Percentiles rank a stretch among this genome's conserved stretches.
phyloP scores from a whole-genome alignment of 768 basidiomycete genomes.

The Dictyophora rubrovolvata region DNA sequence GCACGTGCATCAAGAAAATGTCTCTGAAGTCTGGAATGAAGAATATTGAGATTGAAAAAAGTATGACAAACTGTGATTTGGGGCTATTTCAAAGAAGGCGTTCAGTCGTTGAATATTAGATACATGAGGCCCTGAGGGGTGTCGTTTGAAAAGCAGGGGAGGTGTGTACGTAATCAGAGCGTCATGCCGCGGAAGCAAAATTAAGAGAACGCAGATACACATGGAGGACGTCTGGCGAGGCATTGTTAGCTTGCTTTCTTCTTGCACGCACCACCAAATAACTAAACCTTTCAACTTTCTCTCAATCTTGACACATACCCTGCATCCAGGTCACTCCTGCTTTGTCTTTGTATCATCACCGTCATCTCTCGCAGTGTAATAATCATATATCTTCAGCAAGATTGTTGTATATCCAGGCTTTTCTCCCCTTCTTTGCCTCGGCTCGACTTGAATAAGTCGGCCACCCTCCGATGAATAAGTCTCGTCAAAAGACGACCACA shows the following conservation, averaged over 20 bases:
- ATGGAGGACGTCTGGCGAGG: neutral
- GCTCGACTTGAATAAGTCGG: neutral
- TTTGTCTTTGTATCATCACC: neutral
- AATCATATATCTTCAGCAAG: neutral
- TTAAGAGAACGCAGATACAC: neutral
- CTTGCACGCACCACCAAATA: neutral
- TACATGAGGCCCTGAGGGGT: too few relatives aligned
- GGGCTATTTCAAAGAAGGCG: too few relatives aligned
- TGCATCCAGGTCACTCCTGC: neutral
- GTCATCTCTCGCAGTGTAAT: neutral
- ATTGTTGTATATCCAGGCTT: neutral
- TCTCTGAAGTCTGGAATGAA: neutral
- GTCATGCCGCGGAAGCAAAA: neutral
- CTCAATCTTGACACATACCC: neutral
- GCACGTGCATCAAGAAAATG: neutral
- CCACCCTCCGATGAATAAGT: conserved; percentile 1
- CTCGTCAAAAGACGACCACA: conserved; percentile 1
- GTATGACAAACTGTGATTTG: neutral
- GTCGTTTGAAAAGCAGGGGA: neutral
- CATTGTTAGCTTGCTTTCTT: neutral
- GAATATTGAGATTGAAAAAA: neutral
- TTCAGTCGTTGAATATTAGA: too few relatives aligned
- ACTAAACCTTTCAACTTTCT: neutral
- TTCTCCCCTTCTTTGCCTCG: neutral
- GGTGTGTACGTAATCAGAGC: neutral